Conservation (phyloP, 192 early-diverging fungal genomes). For the Dissophora ornata region DNA sequence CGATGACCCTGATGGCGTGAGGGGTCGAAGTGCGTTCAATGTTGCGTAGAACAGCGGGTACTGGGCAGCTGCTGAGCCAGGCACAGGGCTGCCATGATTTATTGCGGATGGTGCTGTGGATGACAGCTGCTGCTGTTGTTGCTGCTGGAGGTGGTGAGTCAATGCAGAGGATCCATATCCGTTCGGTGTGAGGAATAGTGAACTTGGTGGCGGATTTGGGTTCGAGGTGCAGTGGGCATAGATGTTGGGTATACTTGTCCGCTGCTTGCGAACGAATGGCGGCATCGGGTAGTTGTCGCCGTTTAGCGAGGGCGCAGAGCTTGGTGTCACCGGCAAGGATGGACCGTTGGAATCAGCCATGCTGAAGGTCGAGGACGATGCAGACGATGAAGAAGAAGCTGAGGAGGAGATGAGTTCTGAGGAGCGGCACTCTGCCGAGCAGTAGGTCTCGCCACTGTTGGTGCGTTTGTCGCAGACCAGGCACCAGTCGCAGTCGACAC, state of each 20-base stretch:
- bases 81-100: neutral
- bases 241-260: slow-evolving; percentile 55
- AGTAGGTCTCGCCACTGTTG: slow-evolving; percentile 40
- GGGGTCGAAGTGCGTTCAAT: slow-evolving; percentile 41
- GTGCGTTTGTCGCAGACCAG: slow-evolving; percentile 53
- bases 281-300: slow-evolving; percentile 42
- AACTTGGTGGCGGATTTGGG: slow-evolving; percentile 24
- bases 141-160: slow-evolving; percentile 30
- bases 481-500: slow-evolving; percentile 56
- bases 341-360: slow-evolving; percentile 24
- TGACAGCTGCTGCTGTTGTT: slow-evolving; percentile 16
- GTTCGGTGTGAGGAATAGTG: slow-evolving; percentile 6
- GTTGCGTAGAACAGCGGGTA: slow-evolving; percentile 53
- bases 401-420: slow-evolving; percentile 53
- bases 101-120: slow-evolving; percentile 7
- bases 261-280: slow-evolving; percentile 47
- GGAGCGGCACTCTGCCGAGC: slow-evolving; percentile 44
- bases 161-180: slow-evolving; percentile 12
- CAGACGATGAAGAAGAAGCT: slow-evolving; percentile 34
- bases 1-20: slow-evolving; percentile 16
- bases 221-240: slow-evolving; percentile 46
- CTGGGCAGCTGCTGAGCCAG: slow-evolving; percentile 29
- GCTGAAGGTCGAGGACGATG: slow-evolving; percentile 31
- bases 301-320: slow-evolving; percentile 2
- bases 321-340: neutral